Evolutionary conservation across 2,329 filamentous ascomycete genomes (phyloP), one percentile per base, ranked within the genome.

Genomic region (Escovopsis weberi): DNA sequence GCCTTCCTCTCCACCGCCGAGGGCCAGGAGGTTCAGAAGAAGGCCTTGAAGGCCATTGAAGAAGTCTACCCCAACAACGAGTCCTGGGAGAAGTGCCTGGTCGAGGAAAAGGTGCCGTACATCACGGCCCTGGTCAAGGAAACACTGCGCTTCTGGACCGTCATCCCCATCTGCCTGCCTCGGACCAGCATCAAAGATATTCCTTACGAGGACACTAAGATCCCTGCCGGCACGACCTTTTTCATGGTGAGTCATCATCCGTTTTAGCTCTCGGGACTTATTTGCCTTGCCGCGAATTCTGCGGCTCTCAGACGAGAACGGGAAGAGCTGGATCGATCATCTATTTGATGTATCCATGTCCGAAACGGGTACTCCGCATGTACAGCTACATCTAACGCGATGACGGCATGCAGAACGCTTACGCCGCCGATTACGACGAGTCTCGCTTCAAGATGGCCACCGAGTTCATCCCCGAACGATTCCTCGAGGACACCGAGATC

Each of bases 41-140:
- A 72, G 33, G 83, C 83, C 0, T 75, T 84, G 44, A 62, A 71
- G 1, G 83, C 82, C 40, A 88, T 89, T 54, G 68, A 76, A 56
- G 70, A 75, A 45, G 75, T 76, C 0, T 86, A 88, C 51, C 82
- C 82, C 0, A 61, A 84, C 46, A 75, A 78, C 38, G 80, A 86
- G 44, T 80, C 82, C n/a, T 89, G 83, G 80, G 74, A 80, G 50
- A 74, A 69, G 49, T 86, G 82, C 46, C 68, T 85, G 1, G 55
- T 74, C 3, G 83, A 87, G 55, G 83, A 87, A 53, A 85, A 83
- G 53, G 70, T 85, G 0, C 76, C 80, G 0, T 91, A 87, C 57
- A 66, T 91, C 46, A 84, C 81, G 0, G 84, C 84, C 0, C 61
- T 91, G 6, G 81, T 84, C 47, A 87, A 87, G 54, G 85, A 91